Evolutionary conservation across 495 filamentous ascomycete genomes (phyloP).

Genomic region (Alectoria sarmentosa): DNA sequence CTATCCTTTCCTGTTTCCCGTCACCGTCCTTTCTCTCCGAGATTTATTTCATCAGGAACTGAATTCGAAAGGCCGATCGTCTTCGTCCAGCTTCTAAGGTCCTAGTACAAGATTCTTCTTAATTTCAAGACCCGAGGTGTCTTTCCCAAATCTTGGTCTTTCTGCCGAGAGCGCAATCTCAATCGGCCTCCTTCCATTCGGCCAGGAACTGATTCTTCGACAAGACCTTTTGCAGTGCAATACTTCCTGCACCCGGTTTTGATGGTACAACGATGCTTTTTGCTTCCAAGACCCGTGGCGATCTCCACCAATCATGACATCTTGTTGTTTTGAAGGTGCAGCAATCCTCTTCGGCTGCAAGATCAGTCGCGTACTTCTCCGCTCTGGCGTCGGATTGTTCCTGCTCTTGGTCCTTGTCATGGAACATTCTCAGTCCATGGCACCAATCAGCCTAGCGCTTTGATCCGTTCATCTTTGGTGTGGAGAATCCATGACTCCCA

Average conservation of each 20-base stretch:
- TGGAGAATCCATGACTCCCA: constrained; percentile 16
- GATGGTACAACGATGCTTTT: background rate
- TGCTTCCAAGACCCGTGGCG: background rate
- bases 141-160: background rate
- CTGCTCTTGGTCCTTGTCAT: background rate
- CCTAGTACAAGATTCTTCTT: background rate
- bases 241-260: background rate
- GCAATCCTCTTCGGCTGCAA: background rate
- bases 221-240: background rate
- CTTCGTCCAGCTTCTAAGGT: background rate
- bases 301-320: background rate
- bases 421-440: background rate
- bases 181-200: background rate
- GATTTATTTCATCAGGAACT: background rate
- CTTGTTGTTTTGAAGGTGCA: background rate
- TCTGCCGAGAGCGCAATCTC: background rate
- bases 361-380: background rate
- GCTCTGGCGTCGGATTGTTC: background rate
- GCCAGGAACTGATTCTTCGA: background rate
- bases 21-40: background rate
- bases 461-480: constrained; percentile 12
- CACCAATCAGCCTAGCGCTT: background rate
- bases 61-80: background rate
- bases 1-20: background rate
- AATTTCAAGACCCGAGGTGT: background rate